phyloP scores from a whole-genome alignment of 2,329 filamentous ascomycete genomes.

The Fusarium praegraminearum region DNA sequence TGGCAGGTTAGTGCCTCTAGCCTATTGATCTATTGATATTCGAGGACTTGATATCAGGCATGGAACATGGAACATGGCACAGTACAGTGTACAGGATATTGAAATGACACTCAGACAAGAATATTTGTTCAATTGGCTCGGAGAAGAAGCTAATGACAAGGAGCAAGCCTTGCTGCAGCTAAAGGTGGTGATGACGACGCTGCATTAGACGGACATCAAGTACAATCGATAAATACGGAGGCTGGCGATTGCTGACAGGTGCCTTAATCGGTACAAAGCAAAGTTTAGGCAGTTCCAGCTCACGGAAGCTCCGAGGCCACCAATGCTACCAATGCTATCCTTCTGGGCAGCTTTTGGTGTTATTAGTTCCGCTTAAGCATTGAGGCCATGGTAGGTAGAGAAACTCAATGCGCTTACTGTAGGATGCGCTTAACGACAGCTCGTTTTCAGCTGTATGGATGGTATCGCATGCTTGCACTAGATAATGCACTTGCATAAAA shows the following conservation, averaged over 20 bases:
- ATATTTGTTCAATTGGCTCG: slow-evolving; percentile 30
- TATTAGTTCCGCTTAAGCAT: slow-evolving; percentile 19
- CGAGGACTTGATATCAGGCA: slow-evolving; percentile 10
- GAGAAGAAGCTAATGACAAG: slow-evolving; percentile 15
- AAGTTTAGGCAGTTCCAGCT: slow-evolving; percentile 31
- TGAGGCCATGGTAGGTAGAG: slow-evolving; percentile 37
- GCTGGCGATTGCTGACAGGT: slow-evolving; percentile 20
- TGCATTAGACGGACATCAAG: slow-evolving; percentile 7
- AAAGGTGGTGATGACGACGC: slow-evolving; percentile 23
- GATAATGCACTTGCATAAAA: slow-evolving; percentile 47
- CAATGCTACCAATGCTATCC: slow-evolving; percentile 11
- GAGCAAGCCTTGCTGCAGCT: slow-evolving; percentile 30
- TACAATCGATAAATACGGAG: slow-evolving; percentile 27
- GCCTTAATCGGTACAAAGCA: slow-evolving; percentile 19
- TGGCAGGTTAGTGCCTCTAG: slow-evolving; percentile 31
- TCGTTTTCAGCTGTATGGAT: slow-evolving; percentile 30
- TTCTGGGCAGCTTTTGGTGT: slow-evolving; percentile 12
- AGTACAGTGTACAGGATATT: slow-evolving; percentile 3
- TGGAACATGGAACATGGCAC: slow-evolving; percentile 14
- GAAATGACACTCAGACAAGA: slow-evolving; percentile 12
- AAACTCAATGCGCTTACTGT: slow-evolving; percentile 27
- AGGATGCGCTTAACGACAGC: slow-evolving; percentile 21
- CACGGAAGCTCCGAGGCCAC: slow-evolving; percentile 33
- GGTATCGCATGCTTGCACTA: slow-evolving; percentile 41
- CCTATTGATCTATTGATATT: slow-evolving; percentile 24